These are phyloP conservation scores for Termitomyces sp. DNA, from an alignment of 768 basidiomycete species.

Conservation along the genomic window DNA sequence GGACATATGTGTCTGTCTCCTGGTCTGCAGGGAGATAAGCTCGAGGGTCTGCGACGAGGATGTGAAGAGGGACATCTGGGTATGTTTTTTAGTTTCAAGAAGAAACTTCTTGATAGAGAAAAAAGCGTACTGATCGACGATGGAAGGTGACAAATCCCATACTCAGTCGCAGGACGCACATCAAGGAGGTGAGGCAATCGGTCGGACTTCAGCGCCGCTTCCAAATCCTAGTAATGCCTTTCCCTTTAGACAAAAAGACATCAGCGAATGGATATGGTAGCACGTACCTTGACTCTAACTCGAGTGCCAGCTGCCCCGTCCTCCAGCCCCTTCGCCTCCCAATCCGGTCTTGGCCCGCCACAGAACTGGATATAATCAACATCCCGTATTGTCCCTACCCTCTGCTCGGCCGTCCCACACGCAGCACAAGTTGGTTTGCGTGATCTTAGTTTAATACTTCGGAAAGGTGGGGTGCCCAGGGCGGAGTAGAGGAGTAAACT, in stretches of 20 bases:
- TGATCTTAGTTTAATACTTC: conserved; percentile 74
- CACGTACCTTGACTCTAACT: conserved; percentile 35
- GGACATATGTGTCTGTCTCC: conserved; percentile 40
- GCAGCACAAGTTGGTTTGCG: conserved; percentile 68
- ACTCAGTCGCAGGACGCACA: conserved; percentile 75
- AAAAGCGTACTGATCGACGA: conserved; percentile 55
- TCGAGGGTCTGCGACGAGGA: conserved; percentile 58
- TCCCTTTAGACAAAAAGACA: background rate
- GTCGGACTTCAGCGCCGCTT: conserved; percentile 23
- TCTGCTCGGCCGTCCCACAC: conserved; percentile 55
- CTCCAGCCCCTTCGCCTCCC: conserved; percentile 49
- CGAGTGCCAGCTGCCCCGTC: conserved; percentile 35
- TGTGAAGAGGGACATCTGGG: conserved; percentile 61
- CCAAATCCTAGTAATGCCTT: conserved; percentile 16
- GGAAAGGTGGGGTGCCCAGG: conserved; percentile 59
- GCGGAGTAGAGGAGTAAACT: conserved; percentile 51
- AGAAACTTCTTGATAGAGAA: background rate
- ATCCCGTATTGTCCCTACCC: conserved; percentile 39
- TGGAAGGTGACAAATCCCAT: conserved; percentile 79
- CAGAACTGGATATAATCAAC: conserved; percentile 87
- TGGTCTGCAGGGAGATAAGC: conserved; percentile 25
- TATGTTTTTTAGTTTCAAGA: background rate
- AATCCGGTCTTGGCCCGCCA: conserved; percentile 65
- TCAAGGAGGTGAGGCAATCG: conserved; percentile 53
- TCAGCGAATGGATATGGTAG: background rate